Conservation (phyloP, 1,284 basidiomycete species). For the Sporisorium iseilematis-ciliati region DNA sequence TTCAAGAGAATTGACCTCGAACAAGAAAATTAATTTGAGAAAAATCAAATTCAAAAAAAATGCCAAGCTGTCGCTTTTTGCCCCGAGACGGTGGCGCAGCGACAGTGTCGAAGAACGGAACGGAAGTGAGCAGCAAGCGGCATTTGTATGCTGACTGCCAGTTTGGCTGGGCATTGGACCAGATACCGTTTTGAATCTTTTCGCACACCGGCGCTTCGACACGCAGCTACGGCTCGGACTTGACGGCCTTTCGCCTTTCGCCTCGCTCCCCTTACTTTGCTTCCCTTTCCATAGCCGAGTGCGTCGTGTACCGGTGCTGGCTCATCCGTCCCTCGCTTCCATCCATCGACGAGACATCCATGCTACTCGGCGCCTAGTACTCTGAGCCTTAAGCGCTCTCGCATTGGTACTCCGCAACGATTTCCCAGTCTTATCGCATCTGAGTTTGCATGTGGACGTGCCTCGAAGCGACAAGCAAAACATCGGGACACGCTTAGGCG, state of each 20-base stretch:
- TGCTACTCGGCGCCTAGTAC: not conserved
- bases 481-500: not conserved
- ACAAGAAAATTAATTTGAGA: not conserved
- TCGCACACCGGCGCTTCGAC: no score
- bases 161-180: not conserved
- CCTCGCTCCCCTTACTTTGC: not conserved
- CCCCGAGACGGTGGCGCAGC: not conserved
- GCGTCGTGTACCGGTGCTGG: not conserved
- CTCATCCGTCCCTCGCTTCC: not conserved
- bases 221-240: no score
- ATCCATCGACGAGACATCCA: not conserved
- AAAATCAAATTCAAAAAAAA: not conserved
- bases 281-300: not conserved
- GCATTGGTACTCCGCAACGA: conserved; percentile 1
- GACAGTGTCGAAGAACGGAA: not conserved
- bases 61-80: conserved; percentile 6
- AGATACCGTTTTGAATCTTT: not conserved
- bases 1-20: not conserved
- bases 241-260: no score
- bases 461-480: not conserved
- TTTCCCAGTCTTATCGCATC: no score
- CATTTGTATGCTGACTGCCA: no score
- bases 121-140: not conserved
- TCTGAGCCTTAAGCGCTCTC: not conserved
- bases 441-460: not conserved